Evolutionary conservation across 2,329 filamentous ascomycete genomes (phyloP), one percentile per base, ranked within the genome.

Genomic region (Claviceps spartinae): DNA sequence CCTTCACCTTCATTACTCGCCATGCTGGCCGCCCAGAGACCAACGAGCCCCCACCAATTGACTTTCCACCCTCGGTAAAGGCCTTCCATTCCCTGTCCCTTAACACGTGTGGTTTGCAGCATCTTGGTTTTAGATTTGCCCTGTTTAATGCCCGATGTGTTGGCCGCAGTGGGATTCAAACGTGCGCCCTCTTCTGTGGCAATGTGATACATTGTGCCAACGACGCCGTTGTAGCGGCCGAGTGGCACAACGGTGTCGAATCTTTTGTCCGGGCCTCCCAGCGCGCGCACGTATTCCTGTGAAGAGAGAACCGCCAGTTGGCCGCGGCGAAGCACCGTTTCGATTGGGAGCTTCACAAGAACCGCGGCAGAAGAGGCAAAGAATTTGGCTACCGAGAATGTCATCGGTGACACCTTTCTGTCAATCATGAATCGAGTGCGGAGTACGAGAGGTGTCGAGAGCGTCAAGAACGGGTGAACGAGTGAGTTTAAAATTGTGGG

Each of bases 161-260:
- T 57, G 48, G 66, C 59, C 48, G 70, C 60, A 40, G 74, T 66
- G 30, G 53, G 46, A 24, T 47, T 54, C 58, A 75, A 67, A 8
- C 79, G 72, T 54, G 73, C 74, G 7, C 93, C 93, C 66, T 98
- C 93, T 60, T 94, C 86, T 38, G 83, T 77, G 1, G 86, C 77
- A 55, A 98, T 93, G 54, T 80, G 79, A 74, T 88, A 91, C 78
- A 96, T 90, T 2, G 91, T 96, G 3, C 88, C 87, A n/a, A 93
- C 66, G 1, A 95, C 76, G n/a, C 93, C 93, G 37, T 80, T 75
- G 65, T 95, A 98, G 4, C 79, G 79, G 2, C 89, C 90, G 0
- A 87, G 75, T 2, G 86, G 82, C 0, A 97, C 82, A 51, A 96
- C 83, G 0, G 88, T 89, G 52, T 88, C 82, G 46, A 86, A 63